Conservation (phyloP, 1,284 basidiomycete species). For the Heterobasidion occidentale region DNA sequence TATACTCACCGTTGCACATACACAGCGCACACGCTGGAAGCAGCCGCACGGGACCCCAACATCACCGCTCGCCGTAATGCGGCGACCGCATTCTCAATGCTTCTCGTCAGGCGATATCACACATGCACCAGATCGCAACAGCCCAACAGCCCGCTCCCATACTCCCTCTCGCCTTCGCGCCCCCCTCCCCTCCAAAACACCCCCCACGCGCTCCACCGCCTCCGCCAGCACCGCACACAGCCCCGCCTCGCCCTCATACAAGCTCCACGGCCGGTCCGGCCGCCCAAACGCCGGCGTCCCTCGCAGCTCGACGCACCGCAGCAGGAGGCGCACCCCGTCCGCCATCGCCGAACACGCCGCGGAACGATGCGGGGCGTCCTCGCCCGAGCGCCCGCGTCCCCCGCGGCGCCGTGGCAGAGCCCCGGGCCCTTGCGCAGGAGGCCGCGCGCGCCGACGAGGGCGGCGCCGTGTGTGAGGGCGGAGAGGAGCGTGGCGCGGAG, state of each 20-base stretch:
- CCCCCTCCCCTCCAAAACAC: no score
- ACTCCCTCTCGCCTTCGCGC: no score
- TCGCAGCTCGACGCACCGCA: background rate
- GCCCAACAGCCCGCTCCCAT: no score
- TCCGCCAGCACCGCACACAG: conserved; percentile 44
- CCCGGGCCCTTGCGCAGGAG: conserved; percentile 47
- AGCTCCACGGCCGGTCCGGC: conserved; percentile 44
- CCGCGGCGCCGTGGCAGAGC: conserved; percentile 48
- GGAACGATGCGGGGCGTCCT: conserved; percentile 2
- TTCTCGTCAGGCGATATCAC: no score
- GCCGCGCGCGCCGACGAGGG: conserved; percentile 38
- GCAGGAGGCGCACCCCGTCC: conserved; percentile 1
- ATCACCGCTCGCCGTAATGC: no score
- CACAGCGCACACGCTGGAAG: no score
- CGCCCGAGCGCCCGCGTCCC: conserved; percentile 30
- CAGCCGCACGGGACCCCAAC: no score
- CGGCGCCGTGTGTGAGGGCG: conserved; percentile 30
- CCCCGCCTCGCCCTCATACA: conserved; percentile 47
- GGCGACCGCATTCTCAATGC: no score
- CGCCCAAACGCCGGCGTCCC: background rate
- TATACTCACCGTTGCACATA: no score
- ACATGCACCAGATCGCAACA: no score
- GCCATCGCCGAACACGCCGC: background rate
- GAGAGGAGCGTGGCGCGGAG: conserved; percentile 17
- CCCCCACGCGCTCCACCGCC: no score